Evolutionary conservation across 2,329 filamentous ascomycete genomes (phyloP).

Genomic region (Fusarium longipes): DNA sequence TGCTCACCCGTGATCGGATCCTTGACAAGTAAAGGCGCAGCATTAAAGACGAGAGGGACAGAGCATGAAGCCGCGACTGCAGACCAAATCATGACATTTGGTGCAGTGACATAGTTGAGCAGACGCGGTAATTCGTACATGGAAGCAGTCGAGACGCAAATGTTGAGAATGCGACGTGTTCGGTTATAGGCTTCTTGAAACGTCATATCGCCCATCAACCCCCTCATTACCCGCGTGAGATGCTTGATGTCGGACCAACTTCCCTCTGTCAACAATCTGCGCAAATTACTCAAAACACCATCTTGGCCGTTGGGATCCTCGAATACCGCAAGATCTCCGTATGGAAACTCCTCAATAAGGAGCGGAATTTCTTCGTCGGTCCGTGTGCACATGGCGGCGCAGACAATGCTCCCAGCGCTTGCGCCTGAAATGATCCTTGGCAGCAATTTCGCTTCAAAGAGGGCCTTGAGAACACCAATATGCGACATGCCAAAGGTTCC

Average conservation of each 20-base stretch:
- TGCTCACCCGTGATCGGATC: conserved; percentile 82
- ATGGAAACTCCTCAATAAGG: conserved; percentile 76
- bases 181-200: conserved; percentile 97
- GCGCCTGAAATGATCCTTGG: conserved; percentile 89
- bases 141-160: conserved; percentile 89
- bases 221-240: conserved; percentile 82
- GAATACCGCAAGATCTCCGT: conserved; percentile 85
- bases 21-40: conserved; percentile 83
- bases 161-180: conserved; percentile 92
- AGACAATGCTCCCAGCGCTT: conserved; percentile 88
- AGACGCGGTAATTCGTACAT: conserved; percentile 88
- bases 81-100: conserved; percentile 96
- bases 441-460: conserved; percentile 79
- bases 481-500: conserved; percentile 94
- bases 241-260: conserved; percentile 88
- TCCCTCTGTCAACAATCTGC: conserved; percentile 81
- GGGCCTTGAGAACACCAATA: conserved; percentile 84
- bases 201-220: conserved; percentile 86
- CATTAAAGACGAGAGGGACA: conserved; percentile 85
- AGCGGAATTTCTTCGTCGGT: conserved; percentile 82
- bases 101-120: conserved; percentile 92
- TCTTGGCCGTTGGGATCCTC: conserved; percentile 70
- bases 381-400: conserved; percentile 79
- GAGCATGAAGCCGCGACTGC: conserved; percentile 97
- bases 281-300: conserved; percentile 74